phyloP scores from a whole-genome alignment of 352 stramenopile species.

The Phytophthora agathidicida region DNA sequence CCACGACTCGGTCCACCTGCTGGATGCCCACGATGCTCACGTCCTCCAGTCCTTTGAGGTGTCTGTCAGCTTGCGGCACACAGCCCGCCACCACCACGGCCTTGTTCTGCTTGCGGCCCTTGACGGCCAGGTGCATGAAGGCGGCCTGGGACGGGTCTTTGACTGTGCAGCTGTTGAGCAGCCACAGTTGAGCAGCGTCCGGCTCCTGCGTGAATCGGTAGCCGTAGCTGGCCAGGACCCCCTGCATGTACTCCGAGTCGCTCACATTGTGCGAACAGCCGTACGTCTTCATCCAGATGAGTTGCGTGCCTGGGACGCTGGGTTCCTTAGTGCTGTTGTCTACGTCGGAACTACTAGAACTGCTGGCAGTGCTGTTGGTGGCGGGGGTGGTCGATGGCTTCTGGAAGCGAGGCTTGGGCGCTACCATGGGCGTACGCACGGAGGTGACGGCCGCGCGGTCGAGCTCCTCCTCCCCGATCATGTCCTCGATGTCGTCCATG shows the following conservation, averaged over 20 bases:
- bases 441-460: slow-evolving; percentile 52
- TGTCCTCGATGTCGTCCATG: slow-evolving; percentile 86
- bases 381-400: slow-evolving; percentile 10
- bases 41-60: slow-evolving; percentile 81
- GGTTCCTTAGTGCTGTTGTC: slow-evolving; percentile 19
- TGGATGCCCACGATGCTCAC: slow-evolving; percentile 91
- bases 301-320: slow-evolving; percentile 67
- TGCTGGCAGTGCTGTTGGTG: slow-evolving; percentile 29
- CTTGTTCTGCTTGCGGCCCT: slow-evolving; percentile 81
- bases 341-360: slow-evolving; percentile 26
- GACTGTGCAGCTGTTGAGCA: slow-evolving; percentile 94
- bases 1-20: slow-evolving; percentile 91
- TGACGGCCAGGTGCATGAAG: slow-evolving; percentile 90
- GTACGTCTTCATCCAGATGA: slow-evolving; percentile 91
- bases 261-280: slow-evolving; percentile 94
- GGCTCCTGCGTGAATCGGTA: slow-evolving; percentile 85
- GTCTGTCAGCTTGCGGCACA: slow-evolving; percentile 89
- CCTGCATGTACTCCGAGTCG: slow-evolving; percentile 95
- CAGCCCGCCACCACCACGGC: slow-evolving; percentile 91
- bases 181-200: slow-evolving; percentile 85
- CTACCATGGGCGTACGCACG: slow-evolving; percentile 62
- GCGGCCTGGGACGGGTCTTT: slow-evolving; percentile 92
- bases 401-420: slow-evolving; percentile 55
- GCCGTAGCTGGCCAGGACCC: slow-evolving; percentile 89
- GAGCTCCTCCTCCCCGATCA: slow-evolving; percentile 76